A percentile compares a stretch with the other conserved stretches of the same genome.
Evolutionary conservation across 768 basidiomycete species (phyloP).

Genomic region (Filobasidium floriforme): DNA sequence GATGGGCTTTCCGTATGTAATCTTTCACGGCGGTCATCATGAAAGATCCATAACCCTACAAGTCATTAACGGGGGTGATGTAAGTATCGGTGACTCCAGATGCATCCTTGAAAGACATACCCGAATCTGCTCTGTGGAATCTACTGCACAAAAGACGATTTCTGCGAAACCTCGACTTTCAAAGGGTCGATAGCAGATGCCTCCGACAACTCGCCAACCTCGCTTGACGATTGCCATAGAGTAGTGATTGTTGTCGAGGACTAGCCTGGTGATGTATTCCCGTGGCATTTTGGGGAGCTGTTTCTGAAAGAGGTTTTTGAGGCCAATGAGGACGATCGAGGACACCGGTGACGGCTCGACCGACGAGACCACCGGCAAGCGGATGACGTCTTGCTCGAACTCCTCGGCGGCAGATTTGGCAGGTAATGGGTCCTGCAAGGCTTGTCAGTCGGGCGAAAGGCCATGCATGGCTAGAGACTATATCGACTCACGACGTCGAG

Average conservation of each 20-base stretch:
- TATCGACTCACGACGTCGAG: constrained; percentile 38
- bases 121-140: constrained; percentile 94
- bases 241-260: constrained; percentile 87
- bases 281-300: constrained; percentile 98
- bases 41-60: constrained; percentile 91
- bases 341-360: constrained; percentile 63
- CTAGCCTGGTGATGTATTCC: constrained; percentile 93
- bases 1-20: constrained; percentile 73
- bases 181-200: constrained; percentile 94
- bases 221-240: constrained; percentile 88
- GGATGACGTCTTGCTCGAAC: constrained; percentile 71
- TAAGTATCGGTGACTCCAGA: neutral
- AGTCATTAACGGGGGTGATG: constrained; percentile 6
- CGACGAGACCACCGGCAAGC: constrained; percentile 75
- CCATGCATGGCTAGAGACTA: constrained; percentile 46
- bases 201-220: constrained; percentile 91
- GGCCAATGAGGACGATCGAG: constrained; percentile 77
- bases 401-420: constrained; percentile 77
- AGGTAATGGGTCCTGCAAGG: constrained; percentile 41
- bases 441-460: constrained; percentile 5
- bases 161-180: constrained; percentile 91
- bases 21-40: constrained; percentile 98
- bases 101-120: constrained; percentile 54
- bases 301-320: constrained; percentile 93
- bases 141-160: constrained; percentile 97